phyloP scores from a whole-genome alignment of 2,329 filamentous ascomycete genomes.

The Aspergillus latus region DNA sequence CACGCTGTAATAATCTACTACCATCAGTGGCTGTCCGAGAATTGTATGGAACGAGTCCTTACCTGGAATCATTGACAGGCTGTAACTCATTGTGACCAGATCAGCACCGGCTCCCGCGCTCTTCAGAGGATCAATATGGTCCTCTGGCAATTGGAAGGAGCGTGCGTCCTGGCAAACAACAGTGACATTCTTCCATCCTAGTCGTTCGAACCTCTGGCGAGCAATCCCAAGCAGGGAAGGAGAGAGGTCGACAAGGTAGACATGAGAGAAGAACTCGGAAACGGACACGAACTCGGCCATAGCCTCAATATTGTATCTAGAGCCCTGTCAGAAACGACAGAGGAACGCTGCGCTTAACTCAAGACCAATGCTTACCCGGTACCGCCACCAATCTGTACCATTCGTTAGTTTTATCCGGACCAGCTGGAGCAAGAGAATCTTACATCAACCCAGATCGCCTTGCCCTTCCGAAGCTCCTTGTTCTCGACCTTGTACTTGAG shows the following conservation, averaged over 20 bases:
- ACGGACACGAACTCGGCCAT: not conserved
- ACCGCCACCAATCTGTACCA: not conserved
- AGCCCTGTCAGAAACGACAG: too few relatives aligned
- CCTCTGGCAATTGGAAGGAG: not conserved
- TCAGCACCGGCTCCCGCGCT: not conserved
- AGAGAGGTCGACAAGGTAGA: not conserved
- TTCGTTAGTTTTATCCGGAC: too few relatives aligned
- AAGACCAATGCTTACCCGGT: not conserved
- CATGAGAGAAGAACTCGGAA: not conserved
- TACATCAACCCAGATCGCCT: conserved; percentile 1
- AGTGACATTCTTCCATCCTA: conserved; percentile 1
- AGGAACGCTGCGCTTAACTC: too few relatives aligned
- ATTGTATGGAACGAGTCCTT: not conserved
- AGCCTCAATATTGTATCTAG: not conserved
- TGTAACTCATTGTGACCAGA: not conserved
- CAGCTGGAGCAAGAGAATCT: not conserved
- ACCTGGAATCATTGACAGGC: conserved; percentile 1
- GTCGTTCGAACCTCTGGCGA: not conserved
- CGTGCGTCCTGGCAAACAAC: conserved; percentile 1
- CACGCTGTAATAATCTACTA: not conserved
- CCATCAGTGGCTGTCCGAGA: not conserved
- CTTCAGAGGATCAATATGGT: too few relatives aligned
- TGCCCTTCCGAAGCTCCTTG: not conserved
- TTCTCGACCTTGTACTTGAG: not conserved
- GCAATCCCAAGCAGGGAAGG: not conserved